phyloP scores from a whole-genome alignment of 768 basidiomycete species.

The Tylopilus plumbeoviolaceoides region DNA sequence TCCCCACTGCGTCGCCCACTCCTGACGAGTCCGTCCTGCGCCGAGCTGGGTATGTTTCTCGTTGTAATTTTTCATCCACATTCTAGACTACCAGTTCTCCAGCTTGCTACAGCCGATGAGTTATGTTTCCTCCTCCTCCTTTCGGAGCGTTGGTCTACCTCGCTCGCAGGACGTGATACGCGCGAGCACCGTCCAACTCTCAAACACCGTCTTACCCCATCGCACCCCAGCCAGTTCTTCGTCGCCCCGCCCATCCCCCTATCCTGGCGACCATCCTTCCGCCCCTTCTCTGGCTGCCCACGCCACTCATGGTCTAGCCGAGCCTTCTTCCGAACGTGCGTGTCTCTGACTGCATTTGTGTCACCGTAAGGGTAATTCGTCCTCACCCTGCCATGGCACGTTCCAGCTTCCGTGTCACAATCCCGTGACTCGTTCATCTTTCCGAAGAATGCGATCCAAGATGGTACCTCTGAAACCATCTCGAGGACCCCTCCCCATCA shows the following conservation, averaged over 20 bases:
- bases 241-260: not conserved
- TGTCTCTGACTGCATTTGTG: conserved; percentile 5
- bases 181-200: conserved; percentile 61
- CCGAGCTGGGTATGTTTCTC: conserved; percentile 49
- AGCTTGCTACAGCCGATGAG: conserved; percentile 58
- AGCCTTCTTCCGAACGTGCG: conserved; percentile 25
- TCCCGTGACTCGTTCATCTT: conserved; percentile 40
- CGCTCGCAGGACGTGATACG: conserved; percentile 67
- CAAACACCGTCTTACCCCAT: conserved; percentile 39
- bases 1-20: conserved; percentile 21
- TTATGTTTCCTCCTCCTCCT: conserved; percentile 33
- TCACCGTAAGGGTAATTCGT: conserved; percentile 10
- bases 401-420: conserved; percentile 21
- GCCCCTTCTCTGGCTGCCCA: conserved; percentile 4
- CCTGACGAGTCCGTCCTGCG: conserved; percentile 41
- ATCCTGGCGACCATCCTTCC: not conserved
- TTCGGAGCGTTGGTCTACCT: conserved; percentile 23
- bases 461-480: conserved; percentile 25
- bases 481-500: conserved; percentile 6
- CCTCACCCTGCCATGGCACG: conserved; percentile 14
- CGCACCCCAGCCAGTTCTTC: not conserved
- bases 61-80: not conserved
- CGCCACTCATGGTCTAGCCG: conserved; percentile 18
- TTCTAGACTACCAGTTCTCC: not conserved
- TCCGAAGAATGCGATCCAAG: conserved; percentile 25